Evolutionary conservation across 441 rosid genomes (phyloP), one percentile per base, ranked within the genome.

Genomic region (Gossypium lobatum): DNA sequence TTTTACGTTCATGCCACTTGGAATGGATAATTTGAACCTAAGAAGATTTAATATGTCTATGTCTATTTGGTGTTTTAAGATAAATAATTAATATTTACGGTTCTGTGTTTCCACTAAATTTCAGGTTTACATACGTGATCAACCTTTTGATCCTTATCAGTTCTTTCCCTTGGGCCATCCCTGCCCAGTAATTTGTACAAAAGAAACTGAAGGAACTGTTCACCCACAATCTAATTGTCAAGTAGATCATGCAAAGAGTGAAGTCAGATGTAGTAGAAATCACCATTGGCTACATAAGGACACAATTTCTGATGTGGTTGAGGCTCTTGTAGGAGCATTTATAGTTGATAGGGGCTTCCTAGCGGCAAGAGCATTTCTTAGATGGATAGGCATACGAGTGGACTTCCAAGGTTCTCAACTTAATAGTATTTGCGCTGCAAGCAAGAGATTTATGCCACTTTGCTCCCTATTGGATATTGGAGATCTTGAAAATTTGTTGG

Each of bases 281-380:
- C 99, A 95, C 80, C 93, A 87, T 75, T 90, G 91, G 93, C 84
- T 95, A 73, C 85, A 83, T 62, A 93, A 85, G 86, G 90, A 89
- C 84, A 93, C 96, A 74, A 87, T 95, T 83, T 93, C 99, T 57
- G 99, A 95, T 81, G 91, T 89, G 54, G 91, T 90, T 55, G 98
- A 95, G 89, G 96, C 98, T 69, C 96, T 95, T 73, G 86, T 95
- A 34, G 99, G 99, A 73, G 98, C 97, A 71, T 90, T 93, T 81
- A 68, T 95, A 78, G 95, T 91, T 81, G 99, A 95, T 73, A 83
- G 88, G 77, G 98, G 99, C 76, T 95, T 95, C 83, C 88, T 85
- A 83, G 97, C 91, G 3, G 57, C 99, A 71, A 74, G 77, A 60
- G 92, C 92, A 59, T 91, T 95, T 87, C 96, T 95, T 77, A 85